These are phyloP conservation scores for Phyllostachys edulis DNA, from an alignment of 176 grass and related monocot genomes.

Conservation along the genomic window DNA sequence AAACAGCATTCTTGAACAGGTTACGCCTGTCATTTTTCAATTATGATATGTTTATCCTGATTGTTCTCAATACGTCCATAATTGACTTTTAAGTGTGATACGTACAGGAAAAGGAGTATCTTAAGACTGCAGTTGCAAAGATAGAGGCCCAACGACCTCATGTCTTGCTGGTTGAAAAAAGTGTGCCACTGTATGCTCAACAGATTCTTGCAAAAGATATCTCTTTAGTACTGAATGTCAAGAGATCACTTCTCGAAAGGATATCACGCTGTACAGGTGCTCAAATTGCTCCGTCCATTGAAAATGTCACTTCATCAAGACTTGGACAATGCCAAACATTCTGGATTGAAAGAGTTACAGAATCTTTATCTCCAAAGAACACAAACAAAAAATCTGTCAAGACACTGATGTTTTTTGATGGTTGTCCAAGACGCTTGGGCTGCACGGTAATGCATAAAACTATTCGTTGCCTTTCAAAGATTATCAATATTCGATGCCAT, in stretches of 20 bases:
- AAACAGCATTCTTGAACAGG: slow-evolving; percentile 77
- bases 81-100: slow-evolving; percentile 27
- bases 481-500: slow-evolving; percentile 5
- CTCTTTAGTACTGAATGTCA: slow-evolving; percentile 91
- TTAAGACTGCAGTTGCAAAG: slow-evolving; percentile 67
- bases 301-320: slow-evolving; percentile 51
- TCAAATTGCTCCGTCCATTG: slow-evolving; percentile 72
- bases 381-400: slow-evolving; percentile 68
- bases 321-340: slow-evolving; percentile 84
- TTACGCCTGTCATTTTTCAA: slow-evolving; percentile 24
- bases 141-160: slow-evolving; percentile 76
- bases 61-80: slow-evolving; percentile 22
- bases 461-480: neutral
- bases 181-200: slow-evolving; percentile 79
- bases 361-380: slow-evolving; percentile 46
- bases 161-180: slow-evolving; percentile 97
- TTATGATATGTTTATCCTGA: slow-evolving; percentile 17
- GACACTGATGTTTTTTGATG: slow-evolving; percentile 99
- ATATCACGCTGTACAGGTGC: slow-evolving; percentile 88
- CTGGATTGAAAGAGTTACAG: slow-evolving; percentile 70
- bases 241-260: slow-evolving; percentile 82
- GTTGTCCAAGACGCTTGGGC: slow-evolving; percentile 89
- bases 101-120: slow-evolving; percentile 83
- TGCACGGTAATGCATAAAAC: slow-evolving; percentile 80
- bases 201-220: slow-evolving; percentile 87